Base-by-base conservation (phyloP, 441 rosid genomes). In the Cnidoscolus chayamansa region DNA sequence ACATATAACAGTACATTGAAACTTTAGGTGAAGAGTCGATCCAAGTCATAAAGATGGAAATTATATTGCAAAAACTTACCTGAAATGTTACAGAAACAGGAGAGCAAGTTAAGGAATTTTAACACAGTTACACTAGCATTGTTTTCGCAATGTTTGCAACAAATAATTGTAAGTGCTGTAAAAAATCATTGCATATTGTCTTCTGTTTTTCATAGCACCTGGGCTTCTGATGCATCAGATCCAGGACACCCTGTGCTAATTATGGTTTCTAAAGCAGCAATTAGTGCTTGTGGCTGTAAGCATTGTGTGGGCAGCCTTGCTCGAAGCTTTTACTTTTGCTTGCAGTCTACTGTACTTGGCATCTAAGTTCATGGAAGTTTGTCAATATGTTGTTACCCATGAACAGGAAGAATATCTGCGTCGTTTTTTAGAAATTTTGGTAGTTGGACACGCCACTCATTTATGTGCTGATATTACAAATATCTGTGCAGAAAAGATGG, bases 401-500 rank as follows among this genome's bases (percentile, higher is more conserved):
- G 57, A 58, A 68, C 43, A 4, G 71, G 71, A 51, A 45, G 48
- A 43, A n/a, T 7, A 51, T 1, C 45, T 70, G 19, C 4, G 17
- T 50, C 30, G 17, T 57, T 67, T 40, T 60, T 63, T 25, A 47
- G 13, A 31, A 75, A 70, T 25, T 63, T n/a, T 56, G n/a, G 25
- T 37, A 64, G 50, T 58, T 49, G 49, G 65, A 66, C 43, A 17
- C 57, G 12, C 49, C 17, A 60, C 54, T 76, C 11, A 10, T 74
- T 54, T 51, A 40, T 59, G 70, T 73, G 71, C 70, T 68, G 55
- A 81, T 65, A 63, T 59, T 77, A 56, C 49, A 65, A 61, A 73
- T 67, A 71, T 45, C 54, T 69, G 32, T 84, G 83, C 89, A 94
- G 98, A 76, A 81, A 81, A 68, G 96, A 87, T 71, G 97, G 97